Conservation (phyloP, 345 rosid species). For the Hevea brasiliensis region DNA sequence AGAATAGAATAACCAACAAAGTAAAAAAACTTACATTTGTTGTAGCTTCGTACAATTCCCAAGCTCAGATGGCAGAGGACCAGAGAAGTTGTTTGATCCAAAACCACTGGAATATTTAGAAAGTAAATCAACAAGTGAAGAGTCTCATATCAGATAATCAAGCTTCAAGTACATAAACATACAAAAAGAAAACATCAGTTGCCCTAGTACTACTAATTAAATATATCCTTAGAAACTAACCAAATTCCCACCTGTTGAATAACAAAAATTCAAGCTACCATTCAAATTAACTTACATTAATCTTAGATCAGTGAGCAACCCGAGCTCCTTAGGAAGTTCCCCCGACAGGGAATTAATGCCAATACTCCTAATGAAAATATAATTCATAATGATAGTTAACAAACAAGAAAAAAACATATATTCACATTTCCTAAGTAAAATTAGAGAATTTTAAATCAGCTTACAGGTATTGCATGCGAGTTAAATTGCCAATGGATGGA, state of each 20-base stretch:
- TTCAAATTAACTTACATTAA: constrained; percentile 44
- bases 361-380: constrained; percentile 39
- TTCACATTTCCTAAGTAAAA: background rate
- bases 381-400: background rate
- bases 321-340: constrained; percentile 67
- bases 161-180: no score
- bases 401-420: background rate
- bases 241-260: no score
- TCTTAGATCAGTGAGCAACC: constrained; percentile 51
- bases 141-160: background rate
- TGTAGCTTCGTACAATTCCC: constrained; percentile 50
- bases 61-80: constrained; percentile 62
- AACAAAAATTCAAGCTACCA: background rate
- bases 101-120: constrained; percentile 36
- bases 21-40: constrained; percentile 65
- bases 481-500: constrained; percentile 48
- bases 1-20: background rate
- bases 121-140: background rate
- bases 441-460: constrained; percentile 9
- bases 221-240: no score
- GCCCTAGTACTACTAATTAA: no score
- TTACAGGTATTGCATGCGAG: constrained; percentile 63
- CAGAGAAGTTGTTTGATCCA: constrained; percentile 62
- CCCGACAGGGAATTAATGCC: constrained; percentile 61
- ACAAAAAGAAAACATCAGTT: background rate